phyloP scores from a whole-genome alignment of 345 rosid genomes.

The Trapa incisa region DNA sequence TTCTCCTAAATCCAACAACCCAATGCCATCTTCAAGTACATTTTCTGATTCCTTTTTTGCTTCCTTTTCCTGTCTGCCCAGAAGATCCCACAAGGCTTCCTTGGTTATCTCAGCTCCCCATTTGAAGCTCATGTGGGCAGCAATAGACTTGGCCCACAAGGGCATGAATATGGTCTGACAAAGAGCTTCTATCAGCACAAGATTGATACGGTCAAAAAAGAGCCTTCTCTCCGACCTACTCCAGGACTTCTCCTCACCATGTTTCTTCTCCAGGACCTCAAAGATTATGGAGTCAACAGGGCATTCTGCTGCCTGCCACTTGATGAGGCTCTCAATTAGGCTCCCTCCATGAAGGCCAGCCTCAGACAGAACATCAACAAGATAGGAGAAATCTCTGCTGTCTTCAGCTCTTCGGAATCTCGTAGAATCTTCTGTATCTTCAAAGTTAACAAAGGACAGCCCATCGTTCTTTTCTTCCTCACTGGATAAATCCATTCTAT shows the following conservation, averaged over 20 bases:
- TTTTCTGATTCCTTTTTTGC: conserved; percentile 22
- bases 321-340: conserved; percentile 9
- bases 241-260: conserved; percentile 51
- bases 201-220: conserved; percentile 55
- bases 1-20: conserved; percentile 46
- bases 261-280: conserved; percentile 68
- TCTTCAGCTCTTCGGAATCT: conserved; percentile 23
- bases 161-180: conserved; percentile 27
- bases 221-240: conserved; percentile 60
- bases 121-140: conserved; percentile 25
- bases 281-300: conserved; percentile 35
- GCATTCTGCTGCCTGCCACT: conserved; percentile 19
- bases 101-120: conserved; percentile 21
- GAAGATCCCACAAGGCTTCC: conserved; percentile 41
- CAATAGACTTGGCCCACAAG: conserved; percentile 34
- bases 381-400: conserved; percentile 49
- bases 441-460: conserved; percentile 13
- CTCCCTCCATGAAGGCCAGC: conserved; percentile 30
- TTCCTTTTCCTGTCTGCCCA: conserved; percentile 34
- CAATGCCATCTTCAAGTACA: conserved; percentile 34
- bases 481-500: conserved; percentile 44
- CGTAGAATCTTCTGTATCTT: conserved; percentile 20
- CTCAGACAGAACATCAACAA: conserved; percentile 48
- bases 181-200: conserved; percentile 32
- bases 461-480: conserved; percentile 33